Evolutionary conservation across 768 basidiomycete genomes (phyloP).

Genomic region (Mycena floridula): DNA sequence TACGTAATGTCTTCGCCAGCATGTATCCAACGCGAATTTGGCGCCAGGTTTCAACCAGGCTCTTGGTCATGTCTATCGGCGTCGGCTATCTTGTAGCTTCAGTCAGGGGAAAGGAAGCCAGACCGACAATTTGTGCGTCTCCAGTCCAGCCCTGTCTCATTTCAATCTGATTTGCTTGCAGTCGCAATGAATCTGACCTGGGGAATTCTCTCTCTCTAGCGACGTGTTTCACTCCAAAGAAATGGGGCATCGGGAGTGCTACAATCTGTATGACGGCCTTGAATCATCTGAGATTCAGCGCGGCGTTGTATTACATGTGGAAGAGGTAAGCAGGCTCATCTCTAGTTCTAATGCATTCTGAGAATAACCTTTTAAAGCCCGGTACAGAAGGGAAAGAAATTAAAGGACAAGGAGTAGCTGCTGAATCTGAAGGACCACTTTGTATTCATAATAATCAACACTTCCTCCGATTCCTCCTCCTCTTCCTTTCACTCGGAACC

Average conservation of each 20-base stretch:
- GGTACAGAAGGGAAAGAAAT: too few relatives aligned
- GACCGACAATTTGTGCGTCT: constrained; percentile 20
- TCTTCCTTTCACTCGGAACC: too few relatives aligned
- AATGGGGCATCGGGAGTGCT: constrained; percentile 19
- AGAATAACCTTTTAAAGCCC: too few relatives aligned
- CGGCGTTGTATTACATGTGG: too few relatives aligned
- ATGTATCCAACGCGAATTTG: constrained; percentile 16
- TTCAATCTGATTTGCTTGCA: constrained; percentile 6
- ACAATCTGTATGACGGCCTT: constrained; percentile 22
- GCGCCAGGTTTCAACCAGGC: constrained; percentile 30
- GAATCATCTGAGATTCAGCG: constrained; percentile 16
- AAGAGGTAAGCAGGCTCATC: too few relatives aligned
- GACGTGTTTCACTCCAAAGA: constrained; percentile 20
- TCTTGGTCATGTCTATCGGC: constrained; percentile 26
- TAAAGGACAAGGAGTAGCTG: too few relatives aligned
- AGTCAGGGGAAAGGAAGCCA: constrained; percentile 14
- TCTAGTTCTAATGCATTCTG: too few relatives aligned
- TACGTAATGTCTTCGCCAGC: too few relatives aligned
- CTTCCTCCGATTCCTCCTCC: too few relatives aligned
- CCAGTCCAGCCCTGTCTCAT: background rate
- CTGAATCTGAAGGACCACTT: too few relatives aligned
- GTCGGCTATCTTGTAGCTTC: constrained; percentile 24
- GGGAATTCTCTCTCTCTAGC: constrained; percentile 18
- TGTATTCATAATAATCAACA: too few relatives aligned
- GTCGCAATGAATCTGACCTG: constrained; percentile 24